A percentile compares a stretch with the other conserved stretches of the same genome.
Evolutionary conservation across 352 stramenopile species (phyloP).

Genomic region (Phytophthora aleatoria): DNA sequence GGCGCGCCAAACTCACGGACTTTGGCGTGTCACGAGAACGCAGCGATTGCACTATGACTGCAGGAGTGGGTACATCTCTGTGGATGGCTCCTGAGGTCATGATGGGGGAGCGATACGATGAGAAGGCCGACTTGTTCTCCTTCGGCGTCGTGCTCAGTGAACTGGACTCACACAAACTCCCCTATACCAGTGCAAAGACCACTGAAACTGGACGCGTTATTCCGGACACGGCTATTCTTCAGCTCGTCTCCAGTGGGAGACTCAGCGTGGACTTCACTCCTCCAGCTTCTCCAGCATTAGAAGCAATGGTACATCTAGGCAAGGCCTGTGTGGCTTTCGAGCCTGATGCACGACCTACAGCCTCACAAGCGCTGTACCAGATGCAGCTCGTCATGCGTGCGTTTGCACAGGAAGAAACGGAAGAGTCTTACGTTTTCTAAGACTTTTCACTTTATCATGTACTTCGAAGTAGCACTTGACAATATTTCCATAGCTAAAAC

Average conservation of each 20-base stretch:
- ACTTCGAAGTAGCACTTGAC: background rate
- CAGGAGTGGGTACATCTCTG: conserved; percentile 50
- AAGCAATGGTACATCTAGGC: conserved; percentile 39
- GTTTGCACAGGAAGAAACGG: conserved; percentile 40
- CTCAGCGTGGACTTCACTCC: conserved; percentile 35
- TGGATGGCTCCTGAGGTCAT: conserved; percentile 60
- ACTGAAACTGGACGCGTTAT: conserved; percentile 35
- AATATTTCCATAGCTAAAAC: conserved; percentile 22
- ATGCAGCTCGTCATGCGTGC: conserved; percentile 49
- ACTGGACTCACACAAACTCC: conserved; percentile 39
- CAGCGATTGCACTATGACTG: conserved; percentile 48
- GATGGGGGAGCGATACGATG: conserved; percentile 41
- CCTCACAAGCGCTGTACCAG: conserved; percentile 56
- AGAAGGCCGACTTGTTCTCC: conserved; percentile 41
- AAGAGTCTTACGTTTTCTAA: conserved; percentile 34
- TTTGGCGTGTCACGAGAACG: conserved; percentile 58
- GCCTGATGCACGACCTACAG: conserved; percentile 54
- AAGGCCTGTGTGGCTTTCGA: conserved; percentile 57
- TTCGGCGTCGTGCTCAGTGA: conserved; percentile 40
- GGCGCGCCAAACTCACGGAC: conserved; percentile 60
- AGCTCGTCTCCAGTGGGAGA: conserved; percentile 37
- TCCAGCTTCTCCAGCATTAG: conserved; percentile 30
- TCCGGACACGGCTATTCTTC: conserved; percentile 35
- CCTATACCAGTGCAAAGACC: conserved; percentile 37
- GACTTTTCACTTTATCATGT: conserved; percentile 4